These are phyloP conservation scores for Salix suchowensis DNA, from an alignment of 345 rosid genomes.

Conservation along the genomic window DNA sequence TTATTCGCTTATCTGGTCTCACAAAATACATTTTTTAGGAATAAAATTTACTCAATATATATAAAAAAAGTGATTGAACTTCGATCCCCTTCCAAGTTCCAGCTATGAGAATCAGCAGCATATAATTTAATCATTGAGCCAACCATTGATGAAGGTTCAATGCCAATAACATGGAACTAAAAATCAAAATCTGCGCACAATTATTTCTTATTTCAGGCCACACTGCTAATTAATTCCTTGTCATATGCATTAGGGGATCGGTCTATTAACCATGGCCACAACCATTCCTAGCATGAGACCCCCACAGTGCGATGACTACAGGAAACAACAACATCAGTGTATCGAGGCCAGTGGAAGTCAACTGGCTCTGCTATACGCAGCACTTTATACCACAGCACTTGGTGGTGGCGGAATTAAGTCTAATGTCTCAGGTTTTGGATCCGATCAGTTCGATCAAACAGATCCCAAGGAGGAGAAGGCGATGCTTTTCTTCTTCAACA, in stretches of 20 bases:
- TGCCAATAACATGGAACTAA: not conserved
- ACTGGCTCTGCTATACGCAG: conserved; percentile 63
- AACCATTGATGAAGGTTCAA: not conserved
- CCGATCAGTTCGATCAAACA: conserved; percentile 68
- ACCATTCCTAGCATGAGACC: conserved; percentile 72
- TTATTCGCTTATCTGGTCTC: too few relatives aligned
- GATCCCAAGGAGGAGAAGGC: conserved; percentile 83
- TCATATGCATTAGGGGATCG: conserved; percentile 48
- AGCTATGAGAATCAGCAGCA: not conserved
- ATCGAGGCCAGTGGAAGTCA: conserved; percentile 64
- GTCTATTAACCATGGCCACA: conserved; percentile 58
- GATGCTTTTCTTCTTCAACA: conserved; percentile 28
- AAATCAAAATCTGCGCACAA: not conserved
- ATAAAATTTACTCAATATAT: too few relatives aligned
- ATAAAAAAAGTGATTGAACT: not conserved
- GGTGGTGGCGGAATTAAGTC: conserved; percentile 95
- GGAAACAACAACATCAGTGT: conserved; percentile 55
- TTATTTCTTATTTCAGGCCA: not conserved
- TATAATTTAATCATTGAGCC: not conserved
- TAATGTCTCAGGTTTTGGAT: conserved; percentile 87
- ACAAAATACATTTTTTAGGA: too few relatives aligned
- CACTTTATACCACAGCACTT: conserved; percentile 72
- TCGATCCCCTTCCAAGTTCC: not conserved
- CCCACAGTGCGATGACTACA: conserved; percentile 57
- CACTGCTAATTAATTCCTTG: not conserved